Percentiles rank a stretch among this genome's conserved stretches.
phyloP scores from a whole-genome alignment of 495 filamentous ascomycete genomes.

The Aspergillus hancockii region DNA sequence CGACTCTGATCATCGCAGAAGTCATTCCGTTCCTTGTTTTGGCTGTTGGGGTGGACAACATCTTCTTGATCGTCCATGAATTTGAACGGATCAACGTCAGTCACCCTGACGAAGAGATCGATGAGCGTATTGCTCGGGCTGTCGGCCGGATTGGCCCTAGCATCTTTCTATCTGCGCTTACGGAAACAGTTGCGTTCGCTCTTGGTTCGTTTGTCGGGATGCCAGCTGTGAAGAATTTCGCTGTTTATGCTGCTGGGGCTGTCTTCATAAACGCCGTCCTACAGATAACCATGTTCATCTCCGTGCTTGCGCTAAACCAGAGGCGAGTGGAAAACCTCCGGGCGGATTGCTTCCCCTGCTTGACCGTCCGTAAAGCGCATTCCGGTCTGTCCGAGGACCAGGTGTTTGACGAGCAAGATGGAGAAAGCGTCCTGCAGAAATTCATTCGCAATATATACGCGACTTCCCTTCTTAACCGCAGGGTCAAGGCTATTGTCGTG shows the following conservation, averaged over 20 bases:
- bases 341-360: constrained; percentile 91
- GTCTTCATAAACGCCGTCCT: constrained; percentile 95
- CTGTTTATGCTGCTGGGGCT: constrained; percentile 91
- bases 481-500: constrained; percentile 72
- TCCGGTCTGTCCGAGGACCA: constrained; percentile 51
- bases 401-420: constrained; percentile 62
- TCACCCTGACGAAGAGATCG: constrained; percentile 82
- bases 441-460: constrained; percentile 92
- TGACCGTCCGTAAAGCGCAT: constrained; percentile 69
- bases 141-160: constrained; percentile 94
- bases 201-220: constrained; percentile 93
- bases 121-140: constrained; percentile 78
- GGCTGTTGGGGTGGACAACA: constrained; percentile 97
- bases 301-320: constrained; percentile 89
- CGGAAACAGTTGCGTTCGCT: constrained; percentile 90
- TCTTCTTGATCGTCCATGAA: constrained; percentile 97
- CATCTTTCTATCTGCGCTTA: constrained; percentile 90
- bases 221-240: constrained; percentile 97
- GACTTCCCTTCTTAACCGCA: constrained; percentile 73
- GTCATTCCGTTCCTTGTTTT: constrained; percentile 97
- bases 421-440: constrained; percentile 72
- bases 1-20: constrained; percentile 95
- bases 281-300: constrained; percentile 94
- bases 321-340: constrained; percentile 78
- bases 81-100: constrained; percentile 93